Base-by-base conservation (phyloP, 495 filamentous ascomycete species). In the Hypoxylon crocopeplum region DNA sequence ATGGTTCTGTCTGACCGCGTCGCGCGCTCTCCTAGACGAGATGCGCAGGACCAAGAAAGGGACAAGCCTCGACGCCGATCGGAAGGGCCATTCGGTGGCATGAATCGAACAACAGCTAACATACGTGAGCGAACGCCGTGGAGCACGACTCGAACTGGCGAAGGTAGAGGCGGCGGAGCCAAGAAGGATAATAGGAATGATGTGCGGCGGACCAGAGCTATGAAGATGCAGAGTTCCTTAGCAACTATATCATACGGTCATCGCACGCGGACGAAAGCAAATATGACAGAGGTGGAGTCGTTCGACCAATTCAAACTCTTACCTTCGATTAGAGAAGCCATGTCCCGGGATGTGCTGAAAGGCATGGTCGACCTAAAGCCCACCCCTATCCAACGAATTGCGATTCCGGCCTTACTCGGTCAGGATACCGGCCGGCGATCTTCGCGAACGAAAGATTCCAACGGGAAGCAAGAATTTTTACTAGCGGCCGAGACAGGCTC, bases 401-500 rank as follows among this genome's bases (percentile, higher is more conserved):
- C 91, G 0, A 95, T 98, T 54, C 92, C 94, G 0, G 82, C 81
- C 0, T 72, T 98, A 7, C 75, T 94, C 12, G 86, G 84, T 12
- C 59, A 56, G 68, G 59, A 72, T 48, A 57, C 22, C 0, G 25
- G 69, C 12, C 65, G 52, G 32, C 48, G 52, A 30, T 51, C 44
- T 40, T 53, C 38, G 19, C 53, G 41, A 38, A 13, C 32, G 12
- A 59, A 51, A 3, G 34, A 55, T 8, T 57, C 71, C 17, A 40
- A 50, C 0, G 72, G 77, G n/a, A 82, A 82, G 59, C 78, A 87
- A 51, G 86, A 93, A 59, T 96, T 89, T 67, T 82, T 98, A 8
- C 79, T 98, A 13, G 94, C 95, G 0, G 94, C 95, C 8, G 94
- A 98, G 75, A 98, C 94, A 1, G 94, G 94, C 7, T 97, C 94